A percentile compares a stretch with the other conserved stretches of the same genome.
Conservation (phyloP, 2,329 filamentous ascomycete species). For the Neofusicoccum cordaticola region DNA sequence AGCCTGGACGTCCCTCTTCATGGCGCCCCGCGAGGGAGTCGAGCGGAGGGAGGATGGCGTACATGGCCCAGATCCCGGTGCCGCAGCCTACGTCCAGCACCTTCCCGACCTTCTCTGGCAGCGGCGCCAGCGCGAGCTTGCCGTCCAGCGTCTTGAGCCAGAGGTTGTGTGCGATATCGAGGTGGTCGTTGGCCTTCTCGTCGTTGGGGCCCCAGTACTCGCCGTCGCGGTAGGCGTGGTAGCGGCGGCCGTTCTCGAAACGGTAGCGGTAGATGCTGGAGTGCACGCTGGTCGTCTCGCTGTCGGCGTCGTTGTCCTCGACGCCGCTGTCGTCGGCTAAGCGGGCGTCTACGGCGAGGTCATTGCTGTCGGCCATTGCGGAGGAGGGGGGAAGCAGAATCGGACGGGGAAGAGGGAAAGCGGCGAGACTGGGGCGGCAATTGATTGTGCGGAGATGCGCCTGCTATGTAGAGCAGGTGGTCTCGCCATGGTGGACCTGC, state of each 20-base stretch:
- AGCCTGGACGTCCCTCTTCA: constrained; percentile 17
- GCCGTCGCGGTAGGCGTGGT: constrained; percentile 4
- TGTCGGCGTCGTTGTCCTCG: not conserved
- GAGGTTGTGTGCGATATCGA: constrained; percentile 46
- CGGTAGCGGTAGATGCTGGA: constrained; percentile 30
- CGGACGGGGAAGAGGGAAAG: not conserved
- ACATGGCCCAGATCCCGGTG: constrained; percentile 20
- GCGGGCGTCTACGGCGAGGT: not conserved
- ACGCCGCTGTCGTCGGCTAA: not conserved
- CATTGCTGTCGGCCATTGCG: not conserved
- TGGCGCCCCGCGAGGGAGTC: constrained; percentile 12
- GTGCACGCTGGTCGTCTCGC: constrained; percentile 10
- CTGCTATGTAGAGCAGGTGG: not conserved
- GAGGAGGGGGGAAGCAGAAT: not conserved
- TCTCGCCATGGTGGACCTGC: not conserved
- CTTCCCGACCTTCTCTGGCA: constrained; percentile 21
- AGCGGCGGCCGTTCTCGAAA: constrained; percentile 22
- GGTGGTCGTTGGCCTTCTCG: constrained; percentile 41
- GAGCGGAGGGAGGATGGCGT: constrained; percentile 18
- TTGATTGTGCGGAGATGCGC: not conserved
- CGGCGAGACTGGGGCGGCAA: not conserved
- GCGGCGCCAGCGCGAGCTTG: constrained; percentile 33
- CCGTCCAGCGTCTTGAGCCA: constrained; percentile 36
- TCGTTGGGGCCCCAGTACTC: constrained; percentile 40
- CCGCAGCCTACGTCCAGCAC: constrained; percentile 16